Conservation (phyloP, 495 filamentous ascomycete species). For the Aspergillus wentii region DNA sequence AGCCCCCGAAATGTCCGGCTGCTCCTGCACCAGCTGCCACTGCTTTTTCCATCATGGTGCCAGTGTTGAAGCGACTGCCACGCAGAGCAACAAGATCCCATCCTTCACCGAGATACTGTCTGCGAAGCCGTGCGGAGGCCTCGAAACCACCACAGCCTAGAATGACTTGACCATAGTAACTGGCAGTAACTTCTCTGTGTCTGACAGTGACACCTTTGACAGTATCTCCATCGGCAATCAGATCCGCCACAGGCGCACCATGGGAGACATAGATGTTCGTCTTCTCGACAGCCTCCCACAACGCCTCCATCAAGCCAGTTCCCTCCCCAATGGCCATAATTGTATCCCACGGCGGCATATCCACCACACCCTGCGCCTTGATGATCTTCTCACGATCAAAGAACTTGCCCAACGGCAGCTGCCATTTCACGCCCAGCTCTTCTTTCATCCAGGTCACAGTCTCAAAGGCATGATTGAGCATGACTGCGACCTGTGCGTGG, state of each 20-base stretch:
- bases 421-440: constrained; percentile 3
- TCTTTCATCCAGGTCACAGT: constrained; percentile 2
- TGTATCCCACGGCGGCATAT: constrained; percentile 6
- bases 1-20: constrained; percentile 2
- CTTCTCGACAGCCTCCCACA: constrained; percentile 3
- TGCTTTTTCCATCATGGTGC: constrained; percentile 7
- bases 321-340: constrained; percentile 6
- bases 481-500: constrained; percentile 1
- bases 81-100: too few relatives aligned
- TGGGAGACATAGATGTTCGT: constrained; percentile 1
- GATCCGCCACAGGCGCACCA: background rate
- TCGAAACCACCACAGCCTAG: too few relatives aligned
- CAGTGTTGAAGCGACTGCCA: too few relatives aligned
- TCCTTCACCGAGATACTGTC: too few relatives aligned
- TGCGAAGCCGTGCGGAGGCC: too few relatives aligned
- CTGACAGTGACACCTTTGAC: constrained; percentile 1
- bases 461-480: constrained; percentile 1
- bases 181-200: background rate
- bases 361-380: constrained; percentile 4
- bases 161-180: constrained; percentile 2
- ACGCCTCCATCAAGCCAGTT: background rate
- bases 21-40: constrained; percentile 1
- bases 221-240: constrained; percentile 3
- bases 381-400: constrained; percentile 7
- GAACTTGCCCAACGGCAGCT: constrained; percentile 6